These are phyloP conservation scores for Xylariaceae sp. DNA, from an alignment of 2,329 filamentous ascomycete genomes.

Conservation along the genomic window DNA sequence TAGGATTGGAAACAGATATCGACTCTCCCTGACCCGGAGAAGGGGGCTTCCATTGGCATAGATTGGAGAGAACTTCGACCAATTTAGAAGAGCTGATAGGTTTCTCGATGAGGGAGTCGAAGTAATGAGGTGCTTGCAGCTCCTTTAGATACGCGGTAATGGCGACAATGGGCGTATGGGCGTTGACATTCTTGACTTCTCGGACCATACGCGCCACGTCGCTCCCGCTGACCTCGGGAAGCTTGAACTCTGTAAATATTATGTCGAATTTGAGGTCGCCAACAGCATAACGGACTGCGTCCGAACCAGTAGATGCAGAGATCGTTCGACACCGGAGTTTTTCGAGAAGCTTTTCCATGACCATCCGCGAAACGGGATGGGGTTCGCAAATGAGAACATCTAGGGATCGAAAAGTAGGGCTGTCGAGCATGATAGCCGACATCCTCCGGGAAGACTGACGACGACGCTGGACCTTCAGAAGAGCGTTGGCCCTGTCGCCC, in stretches of 20 bases:
- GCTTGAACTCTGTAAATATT: constrained; percentile 94
- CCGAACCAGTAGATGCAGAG: constrained; percentile 79
- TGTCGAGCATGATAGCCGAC: constrained; percentile 81
- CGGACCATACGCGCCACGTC: constrained; percentile 97
- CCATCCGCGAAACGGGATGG: constrained; percentile 89
- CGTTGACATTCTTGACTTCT: constrained; percentile 92
- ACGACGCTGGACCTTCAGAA: constrained; percentile 85
- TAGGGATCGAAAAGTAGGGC: constrained; percentile 80
- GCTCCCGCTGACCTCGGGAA: constrained; percentile 89
- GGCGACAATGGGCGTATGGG: constrained; percentile 88
- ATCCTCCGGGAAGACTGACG: constrained; percentile 93
- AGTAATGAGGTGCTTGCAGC: constrained; percentile 88
- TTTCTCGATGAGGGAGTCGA: constrained; percentile 92
- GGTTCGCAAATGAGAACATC: constrained; percentile 97
- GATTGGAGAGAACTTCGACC: constrained; percentile 74
- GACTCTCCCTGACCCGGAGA: constrained; percentile 37
- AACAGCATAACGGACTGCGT: constrained; percentile 88
- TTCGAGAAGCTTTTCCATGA: constrained; percentile 97
- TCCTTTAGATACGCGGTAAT: constrained; percentile 99
- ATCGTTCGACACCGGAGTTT: constrained; percentile 93
- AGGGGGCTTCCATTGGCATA: constrained; percentile 91
- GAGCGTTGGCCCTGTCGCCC: constrained; percentile 80
- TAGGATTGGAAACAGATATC: constrained; percentile 46
- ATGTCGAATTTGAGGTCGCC: constrained; percentile 98
- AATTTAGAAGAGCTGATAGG: constrained; percentile 89